Conservation (phyloP, 345 rosid genomes). For the Arabis hirsuta region DNA sequence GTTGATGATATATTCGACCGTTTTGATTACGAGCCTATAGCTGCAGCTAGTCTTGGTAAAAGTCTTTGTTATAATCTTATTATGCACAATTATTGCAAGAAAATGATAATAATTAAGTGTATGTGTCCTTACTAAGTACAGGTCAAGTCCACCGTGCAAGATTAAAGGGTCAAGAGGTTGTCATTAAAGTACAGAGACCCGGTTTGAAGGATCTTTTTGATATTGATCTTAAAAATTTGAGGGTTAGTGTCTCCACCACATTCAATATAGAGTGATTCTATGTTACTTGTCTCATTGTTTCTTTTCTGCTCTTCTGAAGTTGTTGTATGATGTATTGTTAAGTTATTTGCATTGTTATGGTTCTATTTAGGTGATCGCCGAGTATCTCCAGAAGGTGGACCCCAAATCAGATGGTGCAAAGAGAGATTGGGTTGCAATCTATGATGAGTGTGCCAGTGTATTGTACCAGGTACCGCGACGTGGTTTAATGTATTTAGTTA, state of each 20-base stretch:
- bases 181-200: conserved; percentile 95
- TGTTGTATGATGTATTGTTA: neutral
- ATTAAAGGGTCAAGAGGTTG: conserved; percentile 89
- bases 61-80: conserved; percentile 27
- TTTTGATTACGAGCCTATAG: conserved; percentile 92
- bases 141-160: conserved; percentile 98
- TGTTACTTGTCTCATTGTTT: conserved; percentile 13
- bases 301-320: neutral
- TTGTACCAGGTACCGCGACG: conserved; percentile 67
- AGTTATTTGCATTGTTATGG: conserved; percentile 6
- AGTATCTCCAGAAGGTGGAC: conserved; percentile 94
- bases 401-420: conserved; percentile 99
- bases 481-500: neutral
- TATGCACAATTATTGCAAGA: conserved; percentile 9
- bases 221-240: conserved; percentile 90
- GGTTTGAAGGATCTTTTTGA: conserved; percentile 97
- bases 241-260: conserved; percentile 60
- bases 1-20: conserved; percentile 67
- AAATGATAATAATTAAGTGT: neutral
- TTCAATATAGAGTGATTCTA: neutral
- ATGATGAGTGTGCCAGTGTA: conserved; percentile 97
- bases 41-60: conserved; percentile 98
- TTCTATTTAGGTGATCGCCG: conserved; percentile 77
- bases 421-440: conserved; percentile 99
- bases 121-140: conserved; percentile 36